A percentile compares a stretch with the other conserved stretches of the same genome.
Conservation (phyloP, 768 basidiomycete genomes). For the Tricholoma sp. region DNA sequence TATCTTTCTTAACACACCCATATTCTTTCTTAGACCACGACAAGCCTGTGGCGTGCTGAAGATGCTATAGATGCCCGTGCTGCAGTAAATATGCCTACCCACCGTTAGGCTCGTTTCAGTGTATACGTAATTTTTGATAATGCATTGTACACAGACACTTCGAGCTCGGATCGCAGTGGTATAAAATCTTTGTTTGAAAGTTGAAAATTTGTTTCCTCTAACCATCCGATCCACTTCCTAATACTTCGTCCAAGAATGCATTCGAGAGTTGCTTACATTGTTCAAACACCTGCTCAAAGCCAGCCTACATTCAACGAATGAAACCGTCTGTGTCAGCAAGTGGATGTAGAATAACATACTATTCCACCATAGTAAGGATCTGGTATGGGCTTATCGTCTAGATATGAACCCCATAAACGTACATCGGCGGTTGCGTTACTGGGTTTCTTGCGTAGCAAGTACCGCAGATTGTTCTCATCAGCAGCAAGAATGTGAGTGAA, state of each 20-base stretch:
- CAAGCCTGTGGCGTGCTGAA: conserved; percentile 87
- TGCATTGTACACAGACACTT: no score
- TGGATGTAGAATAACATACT: conserved; percentile 31
- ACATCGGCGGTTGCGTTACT: conserved; percentile 55
- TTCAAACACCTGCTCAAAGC: conserved; percentile 73
- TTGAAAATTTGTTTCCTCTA: no score
- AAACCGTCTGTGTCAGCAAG: background rate
- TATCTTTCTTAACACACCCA: background rate
- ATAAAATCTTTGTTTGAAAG: no score
- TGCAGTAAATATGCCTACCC: conserved; percentile 84
- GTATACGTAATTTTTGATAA: no score
- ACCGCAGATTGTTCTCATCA: conserved; percentile 69
- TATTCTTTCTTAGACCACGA: conserved; percentile 61
- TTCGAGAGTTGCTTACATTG: conserved; percentile 72
- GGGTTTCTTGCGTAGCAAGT: conserved; percentile 49
- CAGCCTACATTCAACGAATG: conserved; percentile 35
- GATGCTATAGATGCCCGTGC: conserved; percentile 76
- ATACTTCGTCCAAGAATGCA: conserved; percentile 71
- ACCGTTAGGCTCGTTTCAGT: conserved; percentile 37
- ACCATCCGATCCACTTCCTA: conserved; percentile 22
- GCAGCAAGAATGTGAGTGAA: conserved; percentile 88
- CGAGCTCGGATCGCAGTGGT: no score
- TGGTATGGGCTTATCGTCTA: conserved; percentile 62
- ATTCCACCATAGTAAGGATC: conserved; percentile 83
- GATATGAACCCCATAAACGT: conserved; percentile 76